These are phyloP conservation scores for Clavaria fumosa DNA, from an alignment of 768 basidiomycete species.

Conservation along the genomic window DNA sequence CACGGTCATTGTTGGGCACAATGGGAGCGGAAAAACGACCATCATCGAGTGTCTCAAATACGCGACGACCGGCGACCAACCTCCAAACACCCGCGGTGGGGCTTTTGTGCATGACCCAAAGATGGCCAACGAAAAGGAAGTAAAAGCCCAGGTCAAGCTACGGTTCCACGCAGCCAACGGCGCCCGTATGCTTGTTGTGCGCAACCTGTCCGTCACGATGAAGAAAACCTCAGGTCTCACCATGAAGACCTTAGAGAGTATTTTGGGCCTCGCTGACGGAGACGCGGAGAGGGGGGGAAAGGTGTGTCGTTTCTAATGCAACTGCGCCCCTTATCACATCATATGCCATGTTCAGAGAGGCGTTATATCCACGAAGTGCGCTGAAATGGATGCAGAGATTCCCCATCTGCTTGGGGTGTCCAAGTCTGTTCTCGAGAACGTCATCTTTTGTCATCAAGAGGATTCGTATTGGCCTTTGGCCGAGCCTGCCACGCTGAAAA, in stretches of 20 bases:
- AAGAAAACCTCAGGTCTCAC: conserved; percentile 82
- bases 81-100: conserved; percentile 94
- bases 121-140: conserved; percentile 98
- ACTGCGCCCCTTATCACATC: no score
- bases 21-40: conserved; percentile 97
- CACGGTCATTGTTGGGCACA: conserved; percentile 97
- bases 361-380: conserved; percentile 92
- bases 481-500: conserved; percentile 83
- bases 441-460: conserved; percentile 99
- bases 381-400: conserved; percentile 91
- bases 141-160: conserved; percentile 95
- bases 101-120: conserved; percentile 98
- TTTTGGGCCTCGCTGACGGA: conserved; percentile 58
- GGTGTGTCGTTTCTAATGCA: conserved; percentile 32
- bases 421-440: conserved; percentile 96
- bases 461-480: conserved; percentile 97
- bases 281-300: conserved; percentile 58
- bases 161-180: conserved; percentile 84
- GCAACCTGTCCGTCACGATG: conserved; percentile 82
- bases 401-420: conserved; percentile 89
- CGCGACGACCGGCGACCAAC: conserved; percentile 95
- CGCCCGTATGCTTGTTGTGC: conserved; percentile 76
- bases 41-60: conserved; percentile 99
- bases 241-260: conserved; percentile 96
- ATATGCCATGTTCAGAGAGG: no score